Base-by-base conservation (phyloP, 805 yeast genomes). In the Candida rishiriensis region DNA sequence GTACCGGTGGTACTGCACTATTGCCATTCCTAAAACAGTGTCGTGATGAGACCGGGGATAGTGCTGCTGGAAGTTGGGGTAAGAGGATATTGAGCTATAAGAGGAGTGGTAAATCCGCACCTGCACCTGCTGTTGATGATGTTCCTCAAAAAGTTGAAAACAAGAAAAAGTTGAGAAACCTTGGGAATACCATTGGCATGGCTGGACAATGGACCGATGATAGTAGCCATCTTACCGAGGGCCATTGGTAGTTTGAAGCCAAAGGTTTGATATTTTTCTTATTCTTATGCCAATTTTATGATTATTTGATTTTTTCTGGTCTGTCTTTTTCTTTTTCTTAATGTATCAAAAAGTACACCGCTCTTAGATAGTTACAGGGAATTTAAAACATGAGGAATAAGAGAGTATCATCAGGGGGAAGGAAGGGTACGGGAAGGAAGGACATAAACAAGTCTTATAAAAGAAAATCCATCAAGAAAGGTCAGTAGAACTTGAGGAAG, bases 41-140 rank as follows among this genome's bases (percentile, higher is more conserved):
- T 54, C 78, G 97, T 63, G 97, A 90, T 66, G 97, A 90, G 62
- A 90, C 97, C 2, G 96, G 96, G 36, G 93, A 85, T 55, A 79
- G 89, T 11, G 96, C 97, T 17, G 96, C 96, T 21, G 91, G 96
- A 44, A 75, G 71, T 39, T 89, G 97, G 97, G 96, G 96, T 60
- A 79, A 79, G 59, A 74, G 91, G 49, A 70, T 83, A 21, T 68
- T 83, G 42, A 75, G 80, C 43, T 76, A 77, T 48, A 82, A 83
- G 30, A 66, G 49, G 13, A 10, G 33, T 12, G 10, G 14, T 12
- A 30, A 30, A 9, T 5, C 14, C 9, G 14, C 14, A 4, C 6
- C 33, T 30, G 13, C 33, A 3, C 16, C 41, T 16, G 17, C 43
- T 12, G 54, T 57, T 51, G 18, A 53, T 59, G 10, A 62, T n/a